Evolutionary conservation across 331 rosid species (phyloP), one percentile per base, ranked within the genome.

Genomic region (Rosa hybrid): DNA sequence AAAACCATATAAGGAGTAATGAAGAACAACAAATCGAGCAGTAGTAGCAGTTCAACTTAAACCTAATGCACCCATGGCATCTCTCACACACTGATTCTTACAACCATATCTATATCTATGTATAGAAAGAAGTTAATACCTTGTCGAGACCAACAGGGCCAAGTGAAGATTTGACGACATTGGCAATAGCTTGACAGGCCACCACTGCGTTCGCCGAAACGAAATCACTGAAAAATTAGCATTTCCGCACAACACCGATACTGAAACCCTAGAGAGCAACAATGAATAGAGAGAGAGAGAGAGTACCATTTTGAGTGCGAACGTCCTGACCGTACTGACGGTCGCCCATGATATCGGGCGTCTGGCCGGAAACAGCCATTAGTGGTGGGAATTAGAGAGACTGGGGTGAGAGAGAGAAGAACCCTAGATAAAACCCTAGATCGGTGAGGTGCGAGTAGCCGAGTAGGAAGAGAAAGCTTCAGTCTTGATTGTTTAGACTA

Each of bases 101-200:
- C 7, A 71, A 7, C 10, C 3, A 0, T 18, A 34, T 1, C 12
- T 20, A 53, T 7, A 45, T 45, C 49, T 1, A 39, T 7, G n/a
- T 4, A 27, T 42, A 77, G 44, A 69, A 54, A 69, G 69, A 39
- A 60, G 51, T n/a, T 2, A 34, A 53, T 71, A 93, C 99, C 98
- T 96, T 96, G 86, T 96, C 99, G 34, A 96, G 99, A 68, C 99
- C 99, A 72, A 96, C 99, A 11, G 99, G 98, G 68, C 99, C 99
- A 48, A 96, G 86, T 1, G 98, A 93, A 70, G 97, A 83, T 84
- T 96, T 96, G 51, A 96, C 99, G 39, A 96, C 91, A 86, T 96
- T 96, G 12, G 98, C 97, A 46, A 96, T 86, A 34, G 99, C 97
- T 88, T 91, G 97, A 75, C 98, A 93, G 4, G 97, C 98, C 81